Conservation (phyloP, 2,329 filamentous ascomycete genomes). For the Periconia macrospinosa region DNA sequence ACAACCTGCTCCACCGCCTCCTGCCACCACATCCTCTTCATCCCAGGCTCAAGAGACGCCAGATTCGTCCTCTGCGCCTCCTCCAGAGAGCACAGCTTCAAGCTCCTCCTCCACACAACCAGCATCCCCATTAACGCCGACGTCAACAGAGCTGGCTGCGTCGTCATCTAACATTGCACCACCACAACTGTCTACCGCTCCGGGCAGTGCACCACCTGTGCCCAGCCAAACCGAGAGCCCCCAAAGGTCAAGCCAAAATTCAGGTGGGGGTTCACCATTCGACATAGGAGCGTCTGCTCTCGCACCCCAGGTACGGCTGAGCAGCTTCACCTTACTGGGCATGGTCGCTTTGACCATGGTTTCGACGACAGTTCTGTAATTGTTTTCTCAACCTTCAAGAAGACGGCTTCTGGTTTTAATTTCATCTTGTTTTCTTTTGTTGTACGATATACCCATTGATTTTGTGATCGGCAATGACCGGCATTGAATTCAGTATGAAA, state of each 20-base stretch:
- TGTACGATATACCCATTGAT: slow-evolving; percentile 32
- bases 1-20: slow-evolving; percentile 13
- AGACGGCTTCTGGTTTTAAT: background rate
- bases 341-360: slow-evolving; percentile 17
- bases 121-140: background rate
- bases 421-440: slow-evolving; percentile 10
- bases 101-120: slow-evolving; percentile 1
- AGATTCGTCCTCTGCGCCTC: background rate
- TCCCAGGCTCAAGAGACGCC: background rate
- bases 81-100: background rate
- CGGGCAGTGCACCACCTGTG: slow-evolving; percentile 7
- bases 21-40: slow-evolving; percentile 1
- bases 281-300: slow-evolving; percentile 35
- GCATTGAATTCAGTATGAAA: background rate
- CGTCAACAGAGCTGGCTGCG: background rate
- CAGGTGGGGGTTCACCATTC: slow-evolving; percentile 51
- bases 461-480: background rate
- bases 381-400: background rate
- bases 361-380: background rate
- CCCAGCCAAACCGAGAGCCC: slow-evolving; percentile 22
- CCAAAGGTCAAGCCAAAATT: slow-evolving; percentile 39
- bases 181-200: background rate
- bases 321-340: slow-evolving; percentile 7
- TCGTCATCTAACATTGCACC: slow-evolving; percentile 5
- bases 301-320: slow-evolving; percentile 13